phyloP scores from a whole-genome alignment of 257 asterid genomes.

The Primulina huaijiensis region DNA sequence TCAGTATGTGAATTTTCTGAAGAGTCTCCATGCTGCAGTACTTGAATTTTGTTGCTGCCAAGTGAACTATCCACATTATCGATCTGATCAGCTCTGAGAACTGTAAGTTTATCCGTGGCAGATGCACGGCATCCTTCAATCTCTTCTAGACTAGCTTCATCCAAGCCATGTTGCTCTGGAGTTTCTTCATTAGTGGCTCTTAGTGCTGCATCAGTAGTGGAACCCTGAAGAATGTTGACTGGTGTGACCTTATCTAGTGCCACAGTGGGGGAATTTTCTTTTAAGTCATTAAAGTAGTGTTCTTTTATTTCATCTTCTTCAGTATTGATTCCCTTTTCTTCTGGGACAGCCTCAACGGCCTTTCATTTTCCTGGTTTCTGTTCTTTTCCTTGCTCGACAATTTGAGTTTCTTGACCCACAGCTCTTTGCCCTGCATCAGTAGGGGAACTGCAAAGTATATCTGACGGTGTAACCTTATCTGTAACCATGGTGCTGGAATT shows the following conservation, averaged over 20 bases:
- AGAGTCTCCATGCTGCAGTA: constrained; percentile 17
- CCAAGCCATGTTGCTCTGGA: constrained; percentile 12
- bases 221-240: constrained; percentile 19
- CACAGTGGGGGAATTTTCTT: constrained; percentile 15
- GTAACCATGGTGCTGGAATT: background rate
- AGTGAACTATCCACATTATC: constrained; percentile 14
- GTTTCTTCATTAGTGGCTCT: constrained; percentile 19
- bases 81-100: constrained; percentile 27
- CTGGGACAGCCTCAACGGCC: constrained; percentile 1
- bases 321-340: constrained; percentile 22
- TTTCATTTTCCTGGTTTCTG: background rate
- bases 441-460: constrained; percentile 9
- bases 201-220: constrained; percentile 20
- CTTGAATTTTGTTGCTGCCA: constrained; percentile 26
- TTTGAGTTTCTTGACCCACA: constrained; percentile 19
- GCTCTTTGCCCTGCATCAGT: constrained; percentile 25
- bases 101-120: constrained; percentile 26
- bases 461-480: constrained; percentile 29
- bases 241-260: constrained; percentile 27
- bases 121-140: constrained; percentile 19
- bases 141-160: constrained; percentile 12
- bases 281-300: constrained; percentile 8
- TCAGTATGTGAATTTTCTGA: constrained; percentile 25
- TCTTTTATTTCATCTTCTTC: constrained; percentile 17
- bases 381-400: background rate